Evolutionary conservation across 2,329 filamentous ascomycete species (phyloP), one percentile per base, ranked within the genome.

Genomic region (Fusarium illudens): DNA sequence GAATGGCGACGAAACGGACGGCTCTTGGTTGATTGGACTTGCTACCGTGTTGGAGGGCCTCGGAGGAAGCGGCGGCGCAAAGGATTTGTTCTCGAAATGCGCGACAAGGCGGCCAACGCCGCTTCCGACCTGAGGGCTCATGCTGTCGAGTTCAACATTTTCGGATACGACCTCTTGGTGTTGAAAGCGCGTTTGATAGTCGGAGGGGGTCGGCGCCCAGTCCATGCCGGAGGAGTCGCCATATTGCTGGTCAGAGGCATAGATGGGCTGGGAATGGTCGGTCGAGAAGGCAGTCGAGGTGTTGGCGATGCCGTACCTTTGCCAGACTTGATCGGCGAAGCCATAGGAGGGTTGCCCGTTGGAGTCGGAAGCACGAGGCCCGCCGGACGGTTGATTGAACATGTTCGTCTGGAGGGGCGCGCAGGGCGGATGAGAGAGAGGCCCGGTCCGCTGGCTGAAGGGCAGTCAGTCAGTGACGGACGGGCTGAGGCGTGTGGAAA

Each of bases 41-140:
- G 72, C 67, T 56, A 71, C 65, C 22, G 61, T 63, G 48, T 73
- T 75, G 34, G 72, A 75, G 30, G 77, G 77, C 56, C 79, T 74
- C 7, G 78, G 75, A 48, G 79, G 79, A 2, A 80, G 73, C 36
- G 78, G 75, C 36, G 75, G 79, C 36, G 74, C 74, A 68, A 75
- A 78, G 48, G 70, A 75, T 58, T 79, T 80, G 59, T 77, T 80
- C 55, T 82, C 80, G 68, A 82, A 82, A 51, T 80, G 79, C 50
- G 79, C 78, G 59, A 81, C 77, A 48, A 82, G 65, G 46, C 78
- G 78, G 46, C 79, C 76, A 51, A 81, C 79, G 36, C 77, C 75
- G 32, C 73, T 67, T 22, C 72, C 70, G 34, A 49, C 64, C 27
- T 76, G 75, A 30, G 73, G 44, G 42, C 50, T 65, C 58, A 77